Base-by-base conservation (phyloP, 2,329 filamentous ascomycete genomes). In the Fusarium drepaniforme region DNA sequence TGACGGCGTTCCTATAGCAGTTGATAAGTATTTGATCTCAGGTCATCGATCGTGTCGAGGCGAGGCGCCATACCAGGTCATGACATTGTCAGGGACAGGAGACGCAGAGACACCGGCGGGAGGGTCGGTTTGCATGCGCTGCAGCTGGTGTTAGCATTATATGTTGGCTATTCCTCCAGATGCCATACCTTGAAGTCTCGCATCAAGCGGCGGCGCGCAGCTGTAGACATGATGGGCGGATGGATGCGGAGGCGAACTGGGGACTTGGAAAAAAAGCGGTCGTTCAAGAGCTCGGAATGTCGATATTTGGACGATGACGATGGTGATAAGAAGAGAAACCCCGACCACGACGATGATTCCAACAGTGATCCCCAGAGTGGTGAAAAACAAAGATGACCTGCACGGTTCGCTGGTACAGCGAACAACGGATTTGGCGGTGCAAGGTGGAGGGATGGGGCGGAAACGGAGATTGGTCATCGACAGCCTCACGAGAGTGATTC, bases 101-200 rank as follows among this genome's bases (percentile, higher is more conserved):
- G 96, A 98, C 18, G 97, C 97, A 75, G 96, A 98, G 64, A 99
- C 96, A 68, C 97, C 97, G 62, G 96, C 96, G 12, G 97, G 97
- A 83, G 97, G 97, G 82, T 99, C 97, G 56, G 96, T 98, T 87
- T 99, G 97, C 96, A 99, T 99, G 85, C 97, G 95, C 96, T 98
- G 82, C 65, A 30, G 38, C 16, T 23, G 33, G 40, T 37, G 49
- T 79, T 62, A 79, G 71, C 59, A 56, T 56, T 46, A 15, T 44
- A 23, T 25, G 59, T 18, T 44, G 23, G n/a, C 42, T 21, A 30
- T 12, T 18, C 11, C 38, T 30, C 21, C 33, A 8, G 30, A 46
- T 46, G 33, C 70, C 76, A 82, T 90, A 97, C 95, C 93, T 98
- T 98, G 91, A 98, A 98, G 88, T 98, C 97, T 84, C 97, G 94